Evolutionary conservation across 2,329 filamentous ascomycete genomes (phyloP).

Genomic region (Ilyonectria robusta): DNA sequence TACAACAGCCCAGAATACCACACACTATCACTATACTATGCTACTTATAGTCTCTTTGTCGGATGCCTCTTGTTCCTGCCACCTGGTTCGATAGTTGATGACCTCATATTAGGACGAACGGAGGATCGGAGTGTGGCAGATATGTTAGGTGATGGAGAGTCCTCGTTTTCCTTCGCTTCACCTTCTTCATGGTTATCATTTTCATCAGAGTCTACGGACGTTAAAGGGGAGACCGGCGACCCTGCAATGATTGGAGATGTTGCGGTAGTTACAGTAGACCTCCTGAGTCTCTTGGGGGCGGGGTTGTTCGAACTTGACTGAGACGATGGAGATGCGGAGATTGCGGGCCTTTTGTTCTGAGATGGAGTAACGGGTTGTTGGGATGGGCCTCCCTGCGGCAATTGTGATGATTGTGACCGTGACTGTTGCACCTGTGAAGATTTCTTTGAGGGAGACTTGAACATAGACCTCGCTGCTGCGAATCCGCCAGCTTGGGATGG

Average conservation of each 20-base stretch:
- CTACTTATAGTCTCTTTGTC: conserved; percentile 16
- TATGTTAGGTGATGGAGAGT: too few relatives aligned
- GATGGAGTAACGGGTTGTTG: too few relatives aligned
- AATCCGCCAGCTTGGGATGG: too few relatives aligned
- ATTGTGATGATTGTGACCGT: background rate
- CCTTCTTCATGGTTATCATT: background rate
- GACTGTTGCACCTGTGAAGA: too few relatives aligned
- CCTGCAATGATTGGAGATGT: conserved; percentile 12
- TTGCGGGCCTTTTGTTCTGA: too few relatives aligned
- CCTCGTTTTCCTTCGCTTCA: too few relatives aligned
- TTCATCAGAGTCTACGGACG: background rate
- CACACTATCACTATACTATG: conserved; percentile 1
- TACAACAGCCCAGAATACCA: too few relatives aligned
- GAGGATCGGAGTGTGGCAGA: background rate
- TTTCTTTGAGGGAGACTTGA: background rate
- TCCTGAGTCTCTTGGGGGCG: conserved; percentile 1
- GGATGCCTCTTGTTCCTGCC: conserved; percentile 17
- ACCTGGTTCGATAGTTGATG: conserved; percentile 9
- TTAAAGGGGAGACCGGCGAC: conserved; percentile 13
- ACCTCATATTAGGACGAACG: conserved; percentile 16
- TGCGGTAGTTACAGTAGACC: conserved; percentile 4
- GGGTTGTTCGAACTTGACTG: background rate
- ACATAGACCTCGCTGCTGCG: too few relatives aligned
- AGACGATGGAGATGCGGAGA: too few relatives aligned
- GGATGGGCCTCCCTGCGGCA: background rate